A percentile compares a stretch with the other conserved stretches of the same genome.
phyloP scores from a whole-genome alignment of 2,329 filamentous ascomycete genomes.

The Diaporthe velutina region DNA sequence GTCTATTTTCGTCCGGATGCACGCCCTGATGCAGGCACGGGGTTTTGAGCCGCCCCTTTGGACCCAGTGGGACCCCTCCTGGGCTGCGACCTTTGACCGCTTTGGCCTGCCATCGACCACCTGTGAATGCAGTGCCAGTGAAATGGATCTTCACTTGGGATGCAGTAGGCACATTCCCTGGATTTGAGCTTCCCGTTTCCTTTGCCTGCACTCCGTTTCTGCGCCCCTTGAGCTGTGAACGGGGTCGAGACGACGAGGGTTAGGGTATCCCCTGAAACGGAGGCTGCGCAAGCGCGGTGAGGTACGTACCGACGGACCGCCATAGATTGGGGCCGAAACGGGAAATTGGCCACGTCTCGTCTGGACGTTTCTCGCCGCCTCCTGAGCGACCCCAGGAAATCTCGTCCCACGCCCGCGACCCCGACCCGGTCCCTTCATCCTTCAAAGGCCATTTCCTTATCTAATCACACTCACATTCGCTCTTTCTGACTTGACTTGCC shows the following conservation, averaged over 20 bases:
- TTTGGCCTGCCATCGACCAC: not conserved
- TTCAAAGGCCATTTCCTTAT: constrained; percentile 28
- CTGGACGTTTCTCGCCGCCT: constrained; percentile 16
- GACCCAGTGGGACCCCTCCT: not conserved
- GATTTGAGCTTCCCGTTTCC: not conserved
- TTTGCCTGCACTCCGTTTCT: not conserved
- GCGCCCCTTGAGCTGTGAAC: not conserved
- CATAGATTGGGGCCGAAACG: constrained; percentile 29
- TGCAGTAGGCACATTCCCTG: not conserved
- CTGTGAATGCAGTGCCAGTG: not conserved
- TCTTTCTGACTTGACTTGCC: not conserved
- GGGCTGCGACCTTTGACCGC: constrained; percentile 18
- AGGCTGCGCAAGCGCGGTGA: not conserved
- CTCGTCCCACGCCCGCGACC: constrained; percentile 1
- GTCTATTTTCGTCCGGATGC: constrained; percentile 4
- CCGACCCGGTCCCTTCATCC: constrained; percentile 24
- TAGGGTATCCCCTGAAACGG: constrained; percentile 12
- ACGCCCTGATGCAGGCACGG: constrained; percentile 13
- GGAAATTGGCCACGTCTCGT: constrained; percentile 40
- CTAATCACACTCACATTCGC: constrained; percentile 20
- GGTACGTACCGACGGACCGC: constrained; percentile 7
- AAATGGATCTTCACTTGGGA: not conserved
- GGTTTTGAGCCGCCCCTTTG: constrained; percentile 7
- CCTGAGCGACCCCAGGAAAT: constrained; percentile 9
- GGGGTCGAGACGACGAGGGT: not conserved